Evolutionary conservation across 768 basidiomycete species (phyloP), one percentile per base, ranked within the genome.

Genomic region (Boletus huronensis): DNA sequence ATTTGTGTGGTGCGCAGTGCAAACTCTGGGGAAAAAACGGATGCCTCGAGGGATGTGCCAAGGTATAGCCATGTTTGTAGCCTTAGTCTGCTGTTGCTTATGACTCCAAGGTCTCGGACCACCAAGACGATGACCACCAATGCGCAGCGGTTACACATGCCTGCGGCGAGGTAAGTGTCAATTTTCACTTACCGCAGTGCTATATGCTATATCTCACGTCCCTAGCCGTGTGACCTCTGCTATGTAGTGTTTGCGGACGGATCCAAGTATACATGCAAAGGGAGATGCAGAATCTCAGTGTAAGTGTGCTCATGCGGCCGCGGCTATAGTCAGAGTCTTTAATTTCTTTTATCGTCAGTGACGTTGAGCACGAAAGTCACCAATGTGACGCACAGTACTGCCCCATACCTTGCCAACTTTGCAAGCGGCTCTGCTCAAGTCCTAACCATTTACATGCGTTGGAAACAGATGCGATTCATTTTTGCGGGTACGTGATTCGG

Each of bases 1-100:
- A 85, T 68, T 64, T 84, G 35, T 85, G 84, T 52, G 85, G 82
- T 14, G 69, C 75, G 41, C 72, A 67, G 14, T 86, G 84, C 62
- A 64, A 64, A 36, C 69, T 82, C 6, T 57, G 58, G 17, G 77
- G 74, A 7, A 80, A 72, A 56, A 69, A 64, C 13, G 83, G 84
- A 7, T 85, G 84, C 58, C 70, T 82, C 7, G 69, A 70, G 25
- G 71, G 70, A 31, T 85, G 85, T 60, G 74, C 76, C 9, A 81
- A 82, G 69, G 83, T 82, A 50, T 23, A 61, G 9, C 26, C 3
- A 42, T 23, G 7, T 39, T 25, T 17, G 2, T 25, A 43, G 9
- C 53, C 8, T 25, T 0, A 13, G 8, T 17, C 14, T 40, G 2
- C 6, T 41, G 10, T 49, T 48, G 28, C 39, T 50, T 13, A 54